Evolutionary conservation across 371 early-diverging fungal genomes (phyloP).

Genomic region (Mortierella sp.): DNA sequence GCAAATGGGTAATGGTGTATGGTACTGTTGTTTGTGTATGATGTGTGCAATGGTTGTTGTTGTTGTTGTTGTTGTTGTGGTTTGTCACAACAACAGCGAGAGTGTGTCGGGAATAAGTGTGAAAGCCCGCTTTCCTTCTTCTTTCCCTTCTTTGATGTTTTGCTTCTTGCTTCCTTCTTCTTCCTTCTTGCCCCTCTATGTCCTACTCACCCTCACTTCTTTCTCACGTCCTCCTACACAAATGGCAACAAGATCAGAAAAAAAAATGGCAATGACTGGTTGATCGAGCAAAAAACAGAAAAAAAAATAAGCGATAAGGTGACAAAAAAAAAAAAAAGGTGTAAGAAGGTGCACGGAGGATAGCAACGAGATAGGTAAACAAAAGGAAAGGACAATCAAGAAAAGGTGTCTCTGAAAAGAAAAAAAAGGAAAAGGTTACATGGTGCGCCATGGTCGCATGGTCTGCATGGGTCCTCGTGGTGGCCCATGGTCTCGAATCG

Average conservation of each 20-base stretch:
- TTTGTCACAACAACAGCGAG: background rate
- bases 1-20: background rate
- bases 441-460: conserved; percentile 36
- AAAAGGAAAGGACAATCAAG: background rate
- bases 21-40: background rate
- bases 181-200: background rate
- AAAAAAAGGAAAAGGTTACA: conserved; percentile 26
- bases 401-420: conserved; percentile 1
- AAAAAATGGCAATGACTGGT: background rate
- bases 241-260: background rate
- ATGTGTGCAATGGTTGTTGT: background rate
- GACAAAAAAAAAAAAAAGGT: background rate
- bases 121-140: conserved; percentile 8
- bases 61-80: background rate
- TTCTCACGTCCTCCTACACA: background rate
- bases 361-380: background rate
- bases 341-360: too few relatives aligned
- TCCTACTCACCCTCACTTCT: too few relatives aligned
- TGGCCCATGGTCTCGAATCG: conserved; percentile 7
- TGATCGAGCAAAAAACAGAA: background rate
- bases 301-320: conserved; percentile 12
- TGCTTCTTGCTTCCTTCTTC: background rate
- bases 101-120: background rate
- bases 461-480: background rate
- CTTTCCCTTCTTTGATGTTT: background rate